Base-by-base conservation (phyloP, 164 flowering plant species). In the Stephania cephalantha region DNA sequence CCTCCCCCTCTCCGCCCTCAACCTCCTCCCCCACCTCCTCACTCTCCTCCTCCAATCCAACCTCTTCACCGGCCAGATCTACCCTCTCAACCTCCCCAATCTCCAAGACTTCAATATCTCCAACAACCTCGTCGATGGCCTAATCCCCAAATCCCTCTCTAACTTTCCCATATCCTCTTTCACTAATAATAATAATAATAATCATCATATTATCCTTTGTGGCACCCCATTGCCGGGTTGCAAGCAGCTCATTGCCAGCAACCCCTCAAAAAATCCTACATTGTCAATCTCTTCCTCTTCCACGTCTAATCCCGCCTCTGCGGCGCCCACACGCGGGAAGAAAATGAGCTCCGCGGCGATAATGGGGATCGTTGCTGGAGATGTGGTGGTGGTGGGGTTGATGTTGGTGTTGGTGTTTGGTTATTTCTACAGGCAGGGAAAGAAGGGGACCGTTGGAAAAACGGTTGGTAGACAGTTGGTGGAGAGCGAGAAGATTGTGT, bases 21-120 rank as follows among this genome's bases (percentile, higher is more conserved):
- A 84, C 87, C 82, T 74, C 31, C 68, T 94, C 77, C 80, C 87
- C 0, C 93, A 82, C 48, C 81, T 94, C 9, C 82, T 92, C 18
- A 91, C 96, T 45, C 85, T 94, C n/a, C 83, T 91, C 9, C 83
- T 92, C 9, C 93, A 94, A 50, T 86, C 52, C 50, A 94, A 94
- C 81, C 77, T 63, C 30, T 88, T 94, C 42, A 69, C 88, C 11
- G 98, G 97, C 7, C 2, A 82, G 11, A 81, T 94, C 68, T 64
- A 86, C 29, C 80, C 76, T 9, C 18, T 92, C 6, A 68, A 75
- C 46, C 81, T 89, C 68, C 81, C 80, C 7, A 83, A 75, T 61
- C 83, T 94, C 5, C 90, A 85, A 71, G 95, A 92, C 53, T 88
- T 94, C 74, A 94, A 92, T 45, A 88, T 91, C 9, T 89, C 93